These are phyloP conservation scores for Bathelium albidoporum DNA, from an alignment of 495 filamentous ascomycete species.

Conservation along the genomic window DNA sequence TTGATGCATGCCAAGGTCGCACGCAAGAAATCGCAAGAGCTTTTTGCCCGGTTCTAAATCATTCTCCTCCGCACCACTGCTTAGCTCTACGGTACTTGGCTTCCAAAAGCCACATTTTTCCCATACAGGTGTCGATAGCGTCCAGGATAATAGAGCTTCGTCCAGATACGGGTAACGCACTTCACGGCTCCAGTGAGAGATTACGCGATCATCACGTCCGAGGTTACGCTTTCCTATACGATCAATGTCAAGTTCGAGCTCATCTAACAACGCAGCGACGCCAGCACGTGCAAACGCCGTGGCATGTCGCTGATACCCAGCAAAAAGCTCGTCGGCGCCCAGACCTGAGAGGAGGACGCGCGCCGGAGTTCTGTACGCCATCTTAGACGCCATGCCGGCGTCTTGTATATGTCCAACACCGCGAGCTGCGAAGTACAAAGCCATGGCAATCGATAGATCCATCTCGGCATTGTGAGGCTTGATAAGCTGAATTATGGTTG, in stretches of 20 bases:
- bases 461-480: slow-evolving; percentile 95
- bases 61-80: background rate
- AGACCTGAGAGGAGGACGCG: slow-evolving; percentile 85
- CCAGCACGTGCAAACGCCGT: slow-evolving; percentile 59
- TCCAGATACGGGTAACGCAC: slow-evolving; percentile 88
- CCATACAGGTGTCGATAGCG: slow-evolving; percentile 60
- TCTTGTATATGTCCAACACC: slow-evolving; percentile 49
- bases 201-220: slow-evolving; percentile 84
- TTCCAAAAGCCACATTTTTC: slow-evolving; percentile 73
- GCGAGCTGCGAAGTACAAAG: slow-evolving; percentile 86
- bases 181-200: slow-evolving; percentile 83
- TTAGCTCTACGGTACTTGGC: background rate
- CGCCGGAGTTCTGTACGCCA: slow-evolving; percentile 55
- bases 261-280: slow-evolving; percentile 61
- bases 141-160: slow-evolving; percentile 74
- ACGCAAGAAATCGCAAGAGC: slow-evolving; percentile 67
- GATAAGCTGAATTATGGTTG: slow-evolving; percentile 62
- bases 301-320: slow-evolving; percentile 78
- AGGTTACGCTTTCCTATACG: slow-evolving; percentile 88
- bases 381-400: slow-evolving; percentile 5
- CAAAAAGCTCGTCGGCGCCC: slow-evolving; percentile 93
- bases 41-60: slow-evolving; percentile 68
- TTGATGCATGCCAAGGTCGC: slow-evolving; percentile 54
- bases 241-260: slow-evolving; percentile 76
- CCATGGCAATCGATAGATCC: slow-evolving; percentile 92